Base-by-base conservation (phyloP, 495 filamentous ascomycete species). In the Hyaloscypha hepaticicola region DNA sequence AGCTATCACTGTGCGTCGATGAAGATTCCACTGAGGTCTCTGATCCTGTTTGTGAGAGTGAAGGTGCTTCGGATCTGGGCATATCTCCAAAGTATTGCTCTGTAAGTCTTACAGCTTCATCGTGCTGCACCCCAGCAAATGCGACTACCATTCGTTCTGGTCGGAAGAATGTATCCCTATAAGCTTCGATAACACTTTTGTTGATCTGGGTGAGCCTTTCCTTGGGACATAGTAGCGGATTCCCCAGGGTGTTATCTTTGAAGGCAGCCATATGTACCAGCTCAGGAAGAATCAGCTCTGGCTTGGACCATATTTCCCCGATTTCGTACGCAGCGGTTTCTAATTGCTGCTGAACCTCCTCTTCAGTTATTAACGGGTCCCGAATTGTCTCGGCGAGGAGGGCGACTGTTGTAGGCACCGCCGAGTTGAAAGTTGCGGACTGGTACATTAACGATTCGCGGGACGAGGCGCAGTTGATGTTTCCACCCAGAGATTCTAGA, bases 371-470 rank as follows among this genome's bases (percentile, higher is more conserved):
- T 34, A 87, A 77, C 11, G 95, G 93, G 65, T 96, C 88, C 55
- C 91, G 88, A 49, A 99, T 94, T 11, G 95, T 99, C 69, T 99
- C 95, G 29, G 95, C 96, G 28, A 99, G 82, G 27, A 99, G 79
- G 11, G 82, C 96, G 11, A 95, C 82, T 27, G 95, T 90, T 19
- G 86, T 85, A 16, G 91, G 88, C 26, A 98, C 91, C 4, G 93
- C 86, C 12, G 90, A 89, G 78, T 99, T 99, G 85, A 99, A 99
- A 60, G 92, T 97, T 38, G 95, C 96, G 5, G 92, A 89, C 76
- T 98, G 96, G 78, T 99, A 99, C 95, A 99, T 98, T 72, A 99
- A 84, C 24, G 93, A 92, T 74, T 99, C 95, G 48, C 95, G 82
- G 0, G 94, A 96, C 0, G 94, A 97, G 34, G 92, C 92, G 74